phyloP scores from a whole-genome alignment of 768 basidiomycete genomes.

The Infundibulicybe gibba region DNA sequence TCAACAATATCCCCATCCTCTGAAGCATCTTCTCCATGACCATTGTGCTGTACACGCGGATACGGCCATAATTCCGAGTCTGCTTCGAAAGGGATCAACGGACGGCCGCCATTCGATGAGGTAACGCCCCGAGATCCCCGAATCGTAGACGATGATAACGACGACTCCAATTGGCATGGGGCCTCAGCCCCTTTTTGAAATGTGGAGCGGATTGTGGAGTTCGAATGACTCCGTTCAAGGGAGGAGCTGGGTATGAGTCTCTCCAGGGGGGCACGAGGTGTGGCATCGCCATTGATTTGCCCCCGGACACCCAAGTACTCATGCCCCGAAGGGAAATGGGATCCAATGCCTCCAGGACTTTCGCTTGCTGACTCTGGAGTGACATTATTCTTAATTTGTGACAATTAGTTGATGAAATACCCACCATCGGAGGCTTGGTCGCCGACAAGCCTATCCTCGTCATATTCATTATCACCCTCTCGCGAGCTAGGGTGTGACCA shows the following conservation, averaged over 20 bases:
- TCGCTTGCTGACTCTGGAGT: no score
- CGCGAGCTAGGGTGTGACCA: slow-evolving; percentile 41
- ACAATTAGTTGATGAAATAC: slow-evolving; percentile 19
- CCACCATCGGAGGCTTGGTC: slow-evolving; percentile 27
- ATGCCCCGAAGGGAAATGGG: no score
- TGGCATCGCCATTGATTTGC: slow-evolving; percentile 52
- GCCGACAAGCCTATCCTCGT: slow-evolving; percentile 23
- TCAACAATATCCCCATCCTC: slow-evolving; percentile 65
- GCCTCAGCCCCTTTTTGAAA: no score
- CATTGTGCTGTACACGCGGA: slow-evolving; percentile 42
- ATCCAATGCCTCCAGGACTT: no score
- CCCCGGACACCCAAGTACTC: not conserved
- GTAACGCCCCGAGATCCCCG: not conserved
- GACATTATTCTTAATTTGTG: no score
- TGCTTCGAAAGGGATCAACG: slow-evolving; percentile 57
- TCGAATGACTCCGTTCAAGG: not conserved
- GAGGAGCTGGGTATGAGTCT: slow-evolving; percentile 12
- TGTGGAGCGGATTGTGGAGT: not conserved
- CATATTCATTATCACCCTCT: slow-evolving; percentile 59
- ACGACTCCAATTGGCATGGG: not conserved
- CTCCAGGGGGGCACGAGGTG: slow-evolving; percentile 48
- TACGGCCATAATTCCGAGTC: slow-evolving; percentile 75
- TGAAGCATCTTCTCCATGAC: slow-evolving; percentile 24
- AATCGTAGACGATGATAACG: not conserved
- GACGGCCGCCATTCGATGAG: slow-evolving; percentile 20